phyloP scores from a whole-genome alignment of 129 eudicot species.

The Arctium minus region DNA sequence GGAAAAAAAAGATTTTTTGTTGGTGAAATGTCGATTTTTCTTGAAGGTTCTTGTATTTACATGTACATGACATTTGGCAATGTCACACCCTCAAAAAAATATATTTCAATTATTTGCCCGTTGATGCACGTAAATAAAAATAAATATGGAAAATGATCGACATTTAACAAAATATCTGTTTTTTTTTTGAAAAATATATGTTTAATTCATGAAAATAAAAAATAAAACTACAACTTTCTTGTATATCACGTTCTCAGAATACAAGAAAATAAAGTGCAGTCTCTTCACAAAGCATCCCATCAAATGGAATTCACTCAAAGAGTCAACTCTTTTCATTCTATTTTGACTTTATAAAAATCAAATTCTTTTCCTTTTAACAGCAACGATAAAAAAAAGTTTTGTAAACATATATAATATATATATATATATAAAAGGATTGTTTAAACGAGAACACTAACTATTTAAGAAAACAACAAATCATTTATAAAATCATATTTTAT shows the following conservation, averaged over 20 bases:
- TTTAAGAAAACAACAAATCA: too few relatives aligned
- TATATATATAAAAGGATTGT: too few relatives aligned
- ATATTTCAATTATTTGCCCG: constrained; percentile 14
- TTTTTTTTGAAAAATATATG: neutral
- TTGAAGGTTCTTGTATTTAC: neutral
- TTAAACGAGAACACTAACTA: too few relatives aligned
- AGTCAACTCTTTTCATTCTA: constrained; percentile 21
- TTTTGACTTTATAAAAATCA: neutral
- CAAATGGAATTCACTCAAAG: constrained; percentile 11
- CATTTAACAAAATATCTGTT: neutral
- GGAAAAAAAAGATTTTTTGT: neutral
- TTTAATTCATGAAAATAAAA: too few relatives aligned
- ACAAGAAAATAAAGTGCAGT: constrained; percentile 5
- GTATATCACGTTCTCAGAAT: constrained; percentile 14
- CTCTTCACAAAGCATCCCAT: constrained; percentile 7
- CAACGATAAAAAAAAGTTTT: constrained; percentile 7
- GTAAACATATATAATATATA: too few relatives aligned
- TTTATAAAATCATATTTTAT: too few relatives aligned
- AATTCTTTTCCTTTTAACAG: neutral
- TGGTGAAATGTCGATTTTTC: neutral
- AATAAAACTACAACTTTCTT: neutral
- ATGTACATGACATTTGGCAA: neutral
- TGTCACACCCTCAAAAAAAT: neutral
- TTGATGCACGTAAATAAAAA: constrained; percentile 17
- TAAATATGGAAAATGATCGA: constrained; percentile 10